phyloP scores from a whole-genome alignment of 2,329 filamentous ascomycete species.

The Ascochyta fabae region DNA sequence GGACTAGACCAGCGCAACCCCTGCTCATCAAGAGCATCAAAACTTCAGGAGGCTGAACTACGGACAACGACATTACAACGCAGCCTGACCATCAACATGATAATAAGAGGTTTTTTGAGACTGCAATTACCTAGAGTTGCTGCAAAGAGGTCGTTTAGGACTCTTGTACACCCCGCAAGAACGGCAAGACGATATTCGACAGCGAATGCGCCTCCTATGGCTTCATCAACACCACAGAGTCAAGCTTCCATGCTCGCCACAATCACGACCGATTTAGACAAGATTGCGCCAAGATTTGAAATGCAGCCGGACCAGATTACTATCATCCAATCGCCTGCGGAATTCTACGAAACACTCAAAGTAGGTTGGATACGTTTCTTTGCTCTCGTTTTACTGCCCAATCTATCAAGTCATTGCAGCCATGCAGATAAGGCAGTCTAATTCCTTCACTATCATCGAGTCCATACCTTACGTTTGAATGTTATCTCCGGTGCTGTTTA shows the following conservation, averaged over 20 bases:
- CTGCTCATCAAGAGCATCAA: constrained; percentile 31
- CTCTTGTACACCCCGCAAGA: constrained; percentile 20
- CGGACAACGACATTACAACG: constrained; percentile 5
- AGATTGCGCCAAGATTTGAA: constrained; percentile 88
- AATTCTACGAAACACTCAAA: constrained; percentile 93
- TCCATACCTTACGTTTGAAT: neutral
- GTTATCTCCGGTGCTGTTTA: neutral
- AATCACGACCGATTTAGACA: constrained; percentile 79
- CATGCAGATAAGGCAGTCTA: neutral
- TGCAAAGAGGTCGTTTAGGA: constrained; percentile 25
- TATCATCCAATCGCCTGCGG: constrained; percentile 79
- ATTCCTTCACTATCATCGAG: neutral
- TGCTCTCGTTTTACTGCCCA: neutral
- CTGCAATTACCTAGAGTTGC: constrained; percentile 28
- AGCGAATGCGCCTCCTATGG: constrained; percentile 35
- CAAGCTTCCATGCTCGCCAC: constrained; percentile 62
- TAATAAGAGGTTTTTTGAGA: constrained; percentile 42
- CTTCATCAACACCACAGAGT: constrained; percentile 50
- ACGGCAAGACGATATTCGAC: constrained; percentile 41
- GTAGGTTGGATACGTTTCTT: constrained; percentile 53
- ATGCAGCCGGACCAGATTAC: constrained; percentile 79
- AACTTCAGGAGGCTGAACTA: constrained; percentile 29
- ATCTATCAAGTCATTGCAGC: neutral
- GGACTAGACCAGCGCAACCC: constrained; percentile 16
- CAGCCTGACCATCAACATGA: constrained; percentile 32